These are phyloP conservation scores for Pyrrhoderma noxium DNA, from an alignment of 1,284 basidiomycete species.

Conservation along the genomic window DNA sequence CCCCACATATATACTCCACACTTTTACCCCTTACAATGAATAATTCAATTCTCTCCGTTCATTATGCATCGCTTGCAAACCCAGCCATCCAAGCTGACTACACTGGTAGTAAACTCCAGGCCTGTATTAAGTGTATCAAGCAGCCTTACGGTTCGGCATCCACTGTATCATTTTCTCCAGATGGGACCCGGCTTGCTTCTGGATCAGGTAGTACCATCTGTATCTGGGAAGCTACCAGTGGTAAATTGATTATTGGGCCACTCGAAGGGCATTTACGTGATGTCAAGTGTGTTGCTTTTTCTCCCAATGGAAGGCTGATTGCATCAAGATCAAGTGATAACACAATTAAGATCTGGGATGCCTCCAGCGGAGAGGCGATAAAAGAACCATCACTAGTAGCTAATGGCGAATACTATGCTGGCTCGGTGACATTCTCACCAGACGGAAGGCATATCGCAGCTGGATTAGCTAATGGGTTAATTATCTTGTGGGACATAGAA, in stretches of 20 bases:
- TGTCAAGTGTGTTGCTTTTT: not conserved
- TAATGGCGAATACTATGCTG: not conserved
- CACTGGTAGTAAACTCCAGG: not conserved
- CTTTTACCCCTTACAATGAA: not conserved
- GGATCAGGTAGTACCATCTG: conserved; percentile 5
- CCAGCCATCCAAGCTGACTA: not conserved
- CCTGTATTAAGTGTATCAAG: not conserved
- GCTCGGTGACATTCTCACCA: conserved; percentile 11
- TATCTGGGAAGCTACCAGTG: conserved; percentile 14
- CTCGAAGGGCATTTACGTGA: not conserved
- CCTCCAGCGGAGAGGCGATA: too few relatives aligned
- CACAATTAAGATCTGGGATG: not conserved
- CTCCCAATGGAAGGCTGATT: not conserved
- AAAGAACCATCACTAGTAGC: too few relatives aligned
- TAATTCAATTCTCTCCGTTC: not conserved
- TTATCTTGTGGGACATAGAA: conserved; percentile 9
- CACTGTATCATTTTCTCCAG: not conserved
- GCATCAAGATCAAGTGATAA: conserved; percentile 3
- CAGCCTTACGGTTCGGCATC: not conserved
- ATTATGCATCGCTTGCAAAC: not conserved
- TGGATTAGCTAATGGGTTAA: conserved; percentile 6
- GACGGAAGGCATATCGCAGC: conserved; percentile 10
- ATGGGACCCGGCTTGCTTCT: not conserved
- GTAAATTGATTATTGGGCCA: not conserved
- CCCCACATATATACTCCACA: not conserved